Evolutionary conservation across 257 asterid genomes (phyloP).

Genomic region (Solanum piurae): DNA sequence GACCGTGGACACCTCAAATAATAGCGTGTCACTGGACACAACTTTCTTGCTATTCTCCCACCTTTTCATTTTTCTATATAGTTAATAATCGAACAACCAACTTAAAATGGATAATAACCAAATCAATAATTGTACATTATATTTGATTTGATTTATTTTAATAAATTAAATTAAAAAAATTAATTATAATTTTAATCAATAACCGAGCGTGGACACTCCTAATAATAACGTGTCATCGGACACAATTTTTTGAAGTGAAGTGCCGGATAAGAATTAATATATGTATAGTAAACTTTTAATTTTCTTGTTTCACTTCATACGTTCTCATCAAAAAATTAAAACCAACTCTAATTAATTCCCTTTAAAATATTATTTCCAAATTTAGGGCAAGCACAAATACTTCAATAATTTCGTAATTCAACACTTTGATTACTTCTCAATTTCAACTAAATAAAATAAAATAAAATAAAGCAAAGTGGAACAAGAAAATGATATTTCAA

Average conservation of each 20-base stretch:
- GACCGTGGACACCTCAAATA: too few relatives aligned
- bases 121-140: too few relatives aligned
- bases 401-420: constrained; percentile 34
- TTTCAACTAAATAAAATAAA: constrained; percentile 15
- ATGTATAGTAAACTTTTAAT: constrained; percentile 6
- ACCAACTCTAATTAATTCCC: constrained; percentile 24
- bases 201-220: not conserved
- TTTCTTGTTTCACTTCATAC: constrained; percentile 20
- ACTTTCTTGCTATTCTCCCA: too few relatives aligned
- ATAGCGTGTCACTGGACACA: too few relatives aligned
- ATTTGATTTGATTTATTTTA: too few relatives aligned
- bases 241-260: constrained; percentile 28
- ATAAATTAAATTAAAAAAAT: too few relatives aligned
- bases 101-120: too few relatives aligned
- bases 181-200: not conserved
- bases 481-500: constrained; percentile 36
- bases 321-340: constrained; percentile 25
- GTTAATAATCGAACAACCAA: not conserved
- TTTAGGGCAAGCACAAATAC: constrained; percentile 34
- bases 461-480: constrained; percentile 21
- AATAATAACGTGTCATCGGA: constrained; percentile 30
- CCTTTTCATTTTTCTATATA: too few relatives aligned
- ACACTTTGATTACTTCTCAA: constrained; percentile 38
- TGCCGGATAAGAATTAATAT: constrained; percentile 32
- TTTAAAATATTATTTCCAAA: constrained; percentile 6